These are phyloP conservation scores for Bolboschoenus planiculmis DNA, from an alignment of 176 grass and related monocot species.

Conservation along the genomic window DNA sequence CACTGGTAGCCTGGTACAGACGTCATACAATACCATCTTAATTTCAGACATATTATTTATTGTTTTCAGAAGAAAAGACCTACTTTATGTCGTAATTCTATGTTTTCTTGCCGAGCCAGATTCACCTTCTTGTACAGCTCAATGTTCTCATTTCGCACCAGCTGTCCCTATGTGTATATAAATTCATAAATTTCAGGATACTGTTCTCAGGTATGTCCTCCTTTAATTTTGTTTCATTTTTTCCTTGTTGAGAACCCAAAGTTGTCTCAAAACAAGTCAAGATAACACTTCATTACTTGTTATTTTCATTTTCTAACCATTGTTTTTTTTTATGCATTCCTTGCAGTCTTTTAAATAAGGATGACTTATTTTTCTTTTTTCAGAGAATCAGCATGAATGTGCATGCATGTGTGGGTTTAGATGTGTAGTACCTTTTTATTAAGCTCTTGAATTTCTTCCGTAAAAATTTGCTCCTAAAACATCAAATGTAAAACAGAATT, in stretches of 20 bases:
- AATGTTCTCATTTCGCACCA: slow-evolving; percentile 44
- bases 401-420: background rate
- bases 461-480: background rate
- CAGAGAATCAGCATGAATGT: background rate
- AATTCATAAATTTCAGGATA: background rate
- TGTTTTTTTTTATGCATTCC: no score
- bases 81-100: slow-evolving; percentile 48
- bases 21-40: background rate
- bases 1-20: background rate
- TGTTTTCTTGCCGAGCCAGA: slow-evolving; percentile 40
- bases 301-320: no score
- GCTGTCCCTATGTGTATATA: slow-evolving; percentile 37
- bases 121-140: slow-evolving; percentile 52
- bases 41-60: background rate
- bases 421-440: background rate
- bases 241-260: no score
- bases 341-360: background rate
- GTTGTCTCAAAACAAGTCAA: no score
- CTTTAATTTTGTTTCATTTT: background rate
- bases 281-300: no score
- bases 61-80: slow-evolving; percentile 1
- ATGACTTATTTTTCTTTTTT: background rate
- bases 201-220: background rate
- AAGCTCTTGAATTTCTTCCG: slow-evolving; percentile 17
- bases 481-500: background rate